Base-by-base conservation (phyloP, 345 rosid genomes). In the Odontarrhena argentea region DNA sequence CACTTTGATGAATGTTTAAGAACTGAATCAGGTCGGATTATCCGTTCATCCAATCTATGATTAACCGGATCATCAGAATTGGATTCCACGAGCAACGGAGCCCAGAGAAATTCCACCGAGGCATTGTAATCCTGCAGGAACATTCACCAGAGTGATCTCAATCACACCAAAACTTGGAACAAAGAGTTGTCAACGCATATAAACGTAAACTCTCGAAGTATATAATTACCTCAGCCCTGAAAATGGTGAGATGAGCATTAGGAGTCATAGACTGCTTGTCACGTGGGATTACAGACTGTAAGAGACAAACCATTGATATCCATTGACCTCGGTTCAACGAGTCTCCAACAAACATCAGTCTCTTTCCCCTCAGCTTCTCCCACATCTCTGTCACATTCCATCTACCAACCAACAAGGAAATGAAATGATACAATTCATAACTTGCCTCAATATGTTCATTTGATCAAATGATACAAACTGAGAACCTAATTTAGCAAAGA, bases 61-160 rank as follows among this genome's bases (percentile, higher is more conserved):
- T 91, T 91, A 34, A 94, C 99, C 1, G 99, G 99, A 53, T 94
- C 99, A 80, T 94, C 99, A 4, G 99, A 94, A 67, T 94, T 94
- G 0, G 99, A 91, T 47, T 94, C 97, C 18, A 87, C 99, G 42
- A 94, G 87, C 59, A 94, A 91, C 0, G 99, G 99, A 24, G 96
- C 87, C 99, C 99, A 94, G 3, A 91, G 86, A 75, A 94, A 94
- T 36, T 94, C 99, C 36, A 91, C 81, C 0, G 99, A 85, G 25
- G 99, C 99, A 77, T 94, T 88, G 78, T 91, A 91, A 67, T 91
- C 82, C 99, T 94, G 77, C 9, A 35, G 46, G 7, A 5, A 77
- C 49, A 65, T 63, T 77, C 52, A 56, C 66, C 30, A 37, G 38
- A 56, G 56, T 6, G 34, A 40, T 10, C 22, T 18, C 9, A 46